Evolutionary conservation across 257 asterid species (phyloP), one percentile per base, ranked within the genome.

Genomic region (Prunella vulgaris): DNA sequence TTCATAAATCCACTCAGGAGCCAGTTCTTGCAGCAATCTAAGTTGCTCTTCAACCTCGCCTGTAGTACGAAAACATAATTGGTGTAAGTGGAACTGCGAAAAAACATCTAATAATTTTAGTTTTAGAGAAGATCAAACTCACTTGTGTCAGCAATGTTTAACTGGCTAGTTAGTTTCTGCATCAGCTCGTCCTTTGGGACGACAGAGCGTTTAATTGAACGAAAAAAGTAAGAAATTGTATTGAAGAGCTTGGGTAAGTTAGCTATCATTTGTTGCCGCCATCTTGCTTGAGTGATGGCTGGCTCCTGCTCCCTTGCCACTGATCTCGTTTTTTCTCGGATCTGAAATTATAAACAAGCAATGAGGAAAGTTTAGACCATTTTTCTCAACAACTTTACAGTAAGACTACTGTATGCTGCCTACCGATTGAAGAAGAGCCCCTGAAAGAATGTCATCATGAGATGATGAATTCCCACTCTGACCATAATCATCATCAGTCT

Each of bases 1-100:
- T 76, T 88, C 92, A 15, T 79, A 66, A 61, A 90, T 88, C 97
- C 96, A 93, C 69, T 93, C 96, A 0, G 96, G 98, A 68, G 84
- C 97, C 32, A 88, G 72, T 73, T 88, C 95, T 77, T 64, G 87
- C 82, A 93, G 83, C 79, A 93, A 71, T 58, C 82, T 78, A 12
- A 93, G 86, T 71, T 84, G 89, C 28, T 85, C 95, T 70, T 90
- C 98, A 24, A 81, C 83, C 74, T 84, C 96, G 52, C 80, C 98
- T 93, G 92, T 73, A 66, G 62, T 64, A 38, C 65, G 24, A 33
- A 65, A 58, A 58, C 24, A 70, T 2, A 51, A 64, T 63, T 76
- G 6, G 5, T 64, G 25, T 51, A 60, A 70, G 32, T 15, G 42
- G 21, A 63, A 42, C 28, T 52, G 35, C 37, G 1, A 17, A 33